phyloP scores from a whole-genome alignment of 2,329 filamentous ascomycete genomes.

The Paecilomyces variotii region DNA sequence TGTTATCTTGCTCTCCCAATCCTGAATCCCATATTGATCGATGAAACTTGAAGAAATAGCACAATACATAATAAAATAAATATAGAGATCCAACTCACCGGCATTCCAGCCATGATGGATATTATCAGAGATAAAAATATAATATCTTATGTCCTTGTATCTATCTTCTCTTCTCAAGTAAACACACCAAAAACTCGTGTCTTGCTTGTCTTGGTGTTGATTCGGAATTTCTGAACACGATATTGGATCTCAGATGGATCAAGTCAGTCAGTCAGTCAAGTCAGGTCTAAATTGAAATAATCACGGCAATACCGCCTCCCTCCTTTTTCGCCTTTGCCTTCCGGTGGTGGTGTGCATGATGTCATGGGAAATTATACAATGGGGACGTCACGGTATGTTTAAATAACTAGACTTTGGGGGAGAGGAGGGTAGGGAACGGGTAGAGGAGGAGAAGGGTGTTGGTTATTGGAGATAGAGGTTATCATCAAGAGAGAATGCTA shows the following conservation, averaged over 20 bases:
- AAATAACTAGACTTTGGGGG: neutral
- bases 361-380: neutral
- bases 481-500: too few species aligned
- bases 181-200: too few species aligned
- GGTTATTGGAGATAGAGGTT: too few species aligned
- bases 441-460: too few species aligned
- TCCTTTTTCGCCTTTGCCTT: neutral
- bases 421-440: too few species aligned
- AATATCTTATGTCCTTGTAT: neutral
- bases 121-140: neutral
- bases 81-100: slow-evolving; percentile 6
- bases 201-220: too few species aligned
- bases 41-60: too few species aligned
- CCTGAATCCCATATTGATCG: neutral
- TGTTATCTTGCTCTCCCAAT: neutral
- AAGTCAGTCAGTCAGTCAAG: too few species aligned
- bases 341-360: neutral
- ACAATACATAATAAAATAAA: slow-evolving; percentile 1
- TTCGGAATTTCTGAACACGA: too few species aligned
- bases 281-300: too few species aligned
- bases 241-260: neutral
- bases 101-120: slow-evolving; percentile 8
- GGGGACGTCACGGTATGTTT: neutral
- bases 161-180: neutral
- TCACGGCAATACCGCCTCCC: too few species aligned